A percentile compares a stretch with the other conserved stretches of the same genome.
Conservation (phyloP, 441 rosid species). For the Brassica balearica region DNA sequence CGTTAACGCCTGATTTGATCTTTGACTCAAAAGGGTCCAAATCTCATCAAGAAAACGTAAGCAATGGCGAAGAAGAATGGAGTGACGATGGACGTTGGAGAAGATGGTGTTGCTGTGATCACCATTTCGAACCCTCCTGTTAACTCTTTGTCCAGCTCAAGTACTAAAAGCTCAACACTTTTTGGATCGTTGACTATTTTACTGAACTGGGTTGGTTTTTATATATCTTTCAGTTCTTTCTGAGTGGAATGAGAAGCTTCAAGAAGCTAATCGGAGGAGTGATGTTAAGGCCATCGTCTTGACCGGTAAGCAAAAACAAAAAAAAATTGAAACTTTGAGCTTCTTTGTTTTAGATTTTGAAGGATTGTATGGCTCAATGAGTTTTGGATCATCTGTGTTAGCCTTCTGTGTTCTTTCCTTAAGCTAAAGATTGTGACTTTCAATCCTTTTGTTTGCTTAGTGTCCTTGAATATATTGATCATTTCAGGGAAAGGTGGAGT, state of each 20-base stretch:
- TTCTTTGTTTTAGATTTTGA: neutral
- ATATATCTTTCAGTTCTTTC: constrained; percentile 54
- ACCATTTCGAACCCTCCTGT: constrained; percentile 92
- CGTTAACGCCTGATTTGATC: neutral
- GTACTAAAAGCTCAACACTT: constrained; percentile 48
- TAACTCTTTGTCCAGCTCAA: constrained; percentile 76
- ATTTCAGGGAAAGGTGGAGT: constrained; percentile 78
- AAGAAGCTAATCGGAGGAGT: constrained; percentile 65
- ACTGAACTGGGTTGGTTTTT: neutral
- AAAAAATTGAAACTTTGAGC: constrained; percentile 1
- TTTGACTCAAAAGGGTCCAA: no score
- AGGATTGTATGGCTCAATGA: neutral
- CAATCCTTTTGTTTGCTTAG: constrained; percentile 17
- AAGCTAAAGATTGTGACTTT: constrained; percentile 2
- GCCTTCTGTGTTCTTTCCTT: neutral
- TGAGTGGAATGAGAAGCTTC: constrained; percentile 74
- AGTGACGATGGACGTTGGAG: constrained; percentile 74
- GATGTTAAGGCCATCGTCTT: constrained; percentile 89
- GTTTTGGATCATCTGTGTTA: neutral
- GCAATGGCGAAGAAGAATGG: constrained; percentile 61
- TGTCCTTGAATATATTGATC: constrained; percentile 18
- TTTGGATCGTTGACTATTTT: neutral
- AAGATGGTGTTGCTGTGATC: constrained; percentile 90
- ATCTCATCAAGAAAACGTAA: neutral
- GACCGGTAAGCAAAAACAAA: constrained; percentile 52